phyloP scores from a whole-genome alignment of 2,329 filamentous ascomycete genomes.

The Penicillium thymicola region DNA sequence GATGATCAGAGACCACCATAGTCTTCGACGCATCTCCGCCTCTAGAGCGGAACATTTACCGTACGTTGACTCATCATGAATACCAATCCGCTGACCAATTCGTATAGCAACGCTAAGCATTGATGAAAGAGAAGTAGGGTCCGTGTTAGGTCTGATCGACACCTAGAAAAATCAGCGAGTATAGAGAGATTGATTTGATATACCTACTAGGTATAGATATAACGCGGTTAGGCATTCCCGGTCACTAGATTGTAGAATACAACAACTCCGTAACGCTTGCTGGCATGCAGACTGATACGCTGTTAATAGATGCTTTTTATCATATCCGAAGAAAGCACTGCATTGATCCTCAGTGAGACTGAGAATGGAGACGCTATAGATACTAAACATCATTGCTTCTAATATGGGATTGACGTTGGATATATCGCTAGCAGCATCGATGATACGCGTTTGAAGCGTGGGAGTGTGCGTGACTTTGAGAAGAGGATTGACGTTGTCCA shows the following conservation, averaged over 20 bases:
- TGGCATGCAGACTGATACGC: neutral
- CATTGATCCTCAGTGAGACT: neutral
- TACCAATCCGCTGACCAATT: neutral
- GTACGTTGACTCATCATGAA: neutral
- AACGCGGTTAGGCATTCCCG: neutral
- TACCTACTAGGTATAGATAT: neutral
- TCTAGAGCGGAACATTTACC: neutral
- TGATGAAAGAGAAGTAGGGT: neutral
- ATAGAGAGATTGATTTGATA: fast-evolving
- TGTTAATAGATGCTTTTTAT: neutral
- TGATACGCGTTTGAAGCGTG: neutral
- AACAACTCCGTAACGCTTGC: neutral
- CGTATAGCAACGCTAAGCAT: neutral
- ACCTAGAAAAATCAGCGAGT: neutral
- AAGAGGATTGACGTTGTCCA: neutral
- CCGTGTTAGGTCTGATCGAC: neutral
- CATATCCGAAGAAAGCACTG: neutral
- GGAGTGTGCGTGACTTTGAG: neutral
- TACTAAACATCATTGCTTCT: neutral
- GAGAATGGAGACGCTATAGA: neutral
- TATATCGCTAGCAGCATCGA: neutral
- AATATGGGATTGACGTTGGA: neutral
- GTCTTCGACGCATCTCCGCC: neutral
- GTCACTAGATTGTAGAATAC: neutral
- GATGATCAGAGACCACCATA: neutral